Conservation (phyloP, 106 monocot species). For the Gastrodia elata region DNA sequence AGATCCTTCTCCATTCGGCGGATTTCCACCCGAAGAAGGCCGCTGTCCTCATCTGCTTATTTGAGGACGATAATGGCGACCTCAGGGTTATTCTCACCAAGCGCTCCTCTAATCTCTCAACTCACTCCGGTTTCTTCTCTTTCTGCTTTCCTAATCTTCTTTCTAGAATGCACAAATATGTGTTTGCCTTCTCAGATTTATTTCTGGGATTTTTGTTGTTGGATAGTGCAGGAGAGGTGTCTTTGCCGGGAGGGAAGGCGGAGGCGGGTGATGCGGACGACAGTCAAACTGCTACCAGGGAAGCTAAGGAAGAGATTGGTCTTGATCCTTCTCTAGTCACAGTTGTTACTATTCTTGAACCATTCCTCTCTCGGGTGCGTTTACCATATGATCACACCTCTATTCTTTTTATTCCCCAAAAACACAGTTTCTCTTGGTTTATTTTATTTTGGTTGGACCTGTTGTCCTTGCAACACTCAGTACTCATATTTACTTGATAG, state of each 20-base stretch:
- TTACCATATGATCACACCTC: neutral
- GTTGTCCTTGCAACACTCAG: too few relatives aligned
- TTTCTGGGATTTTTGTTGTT: neutral
- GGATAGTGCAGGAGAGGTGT: conserved; percentile 62
- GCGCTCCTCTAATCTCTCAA: conserved; percentile 59
- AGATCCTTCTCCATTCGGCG: neutral
- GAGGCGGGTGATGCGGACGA: conserved; percentile 53
- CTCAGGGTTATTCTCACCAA: conserved; percentile 88
- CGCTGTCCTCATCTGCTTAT: conserved; percentile 85
- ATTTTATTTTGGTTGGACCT: neutral
- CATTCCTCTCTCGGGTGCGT: conserved; percentile 42
- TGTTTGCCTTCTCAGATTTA: neutral
- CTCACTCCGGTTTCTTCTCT: conserved; percentile 46
- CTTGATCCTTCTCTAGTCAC: conserved; percentile 34
- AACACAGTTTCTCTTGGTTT: neutral
- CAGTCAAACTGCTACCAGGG: conserved; percentile 37
- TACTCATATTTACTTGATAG: too few relatives aligned
- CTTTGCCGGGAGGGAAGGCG: conserved; percentile 59
- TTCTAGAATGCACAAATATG: neutral
- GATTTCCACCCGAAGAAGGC: conserved; percentile 36
- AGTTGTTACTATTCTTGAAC: conserved; percentile 32
- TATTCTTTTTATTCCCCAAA: neutral
- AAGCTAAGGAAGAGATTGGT: conserved; percentile 57
- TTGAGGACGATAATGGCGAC: conserved; percentile 58
- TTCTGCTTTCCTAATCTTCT: neutral